Evolutionary conservation across 768 basidiomycete genomes (phyloP).

Genomic region (Xerocomellus dryophilus): DNA sequence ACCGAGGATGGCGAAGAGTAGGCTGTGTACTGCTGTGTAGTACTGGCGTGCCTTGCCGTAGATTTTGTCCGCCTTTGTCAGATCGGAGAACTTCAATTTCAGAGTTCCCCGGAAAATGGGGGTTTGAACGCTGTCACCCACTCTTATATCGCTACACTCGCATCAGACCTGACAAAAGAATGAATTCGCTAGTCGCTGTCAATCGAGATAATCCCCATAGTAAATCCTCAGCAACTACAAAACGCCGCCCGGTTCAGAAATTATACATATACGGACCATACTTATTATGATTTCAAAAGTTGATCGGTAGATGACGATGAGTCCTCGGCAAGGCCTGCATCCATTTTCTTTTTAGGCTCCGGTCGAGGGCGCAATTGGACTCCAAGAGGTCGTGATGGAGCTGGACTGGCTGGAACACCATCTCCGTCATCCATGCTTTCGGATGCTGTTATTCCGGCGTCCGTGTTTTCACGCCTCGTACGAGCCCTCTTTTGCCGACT

Average conservation of each 20-base stretch:
- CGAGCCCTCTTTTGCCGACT: not conserved
- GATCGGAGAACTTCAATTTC: not conserved
- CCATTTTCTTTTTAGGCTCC: slow-evolving; percentile 29
- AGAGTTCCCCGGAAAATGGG: slow-evolving; percentile 4
- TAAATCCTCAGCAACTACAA: not conserved
- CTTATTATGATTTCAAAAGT: slow-evolving; percentile 1
- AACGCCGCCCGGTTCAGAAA: not conserved
- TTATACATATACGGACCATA: slow-evolving; percentile 2
- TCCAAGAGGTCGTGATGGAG: slow-evolving; percentile 24
- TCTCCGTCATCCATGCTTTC: slow-evolving; percentile 20
- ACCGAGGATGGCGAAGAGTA: slow-evolving; percentile 32
- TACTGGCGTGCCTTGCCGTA: not conserved
- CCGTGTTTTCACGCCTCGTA: not conserved
- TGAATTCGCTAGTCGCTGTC: not conserved
- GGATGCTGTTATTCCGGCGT: not conserved
- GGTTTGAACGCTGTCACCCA: not conserved
- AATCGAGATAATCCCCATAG: not conserved
- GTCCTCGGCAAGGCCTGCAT: slow-evolving; percentile 10
- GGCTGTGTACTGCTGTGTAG: slow-evolving; percentile 13
- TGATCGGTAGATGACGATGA: slow-evolving; percentile 1
- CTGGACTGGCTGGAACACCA: not conserved
- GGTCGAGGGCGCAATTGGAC: slow-evolving; percentile 42
- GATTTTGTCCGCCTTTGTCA: slow-evolving; percentile 1
- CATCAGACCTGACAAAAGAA: not conserved
- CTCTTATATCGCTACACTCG: not conserved